phyloP scores from a whole-genome alignment of 1,284 basidiomycete genomes.

The Kalmanozyma brasiliensis region DNA sequence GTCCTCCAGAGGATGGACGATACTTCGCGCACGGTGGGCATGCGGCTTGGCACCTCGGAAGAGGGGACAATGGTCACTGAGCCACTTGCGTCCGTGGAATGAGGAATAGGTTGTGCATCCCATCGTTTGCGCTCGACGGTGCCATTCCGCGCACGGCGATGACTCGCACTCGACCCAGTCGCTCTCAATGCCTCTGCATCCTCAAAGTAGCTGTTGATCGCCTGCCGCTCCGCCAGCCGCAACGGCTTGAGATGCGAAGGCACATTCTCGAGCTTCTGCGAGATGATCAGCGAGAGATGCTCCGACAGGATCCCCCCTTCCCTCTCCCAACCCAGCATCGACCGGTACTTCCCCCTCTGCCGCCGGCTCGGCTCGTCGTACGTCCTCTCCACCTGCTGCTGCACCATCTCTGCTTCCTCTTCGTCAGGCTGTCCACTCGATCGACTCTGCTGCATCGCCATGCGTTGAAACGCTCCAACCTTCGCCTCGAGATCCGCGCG shows the following conservation, averaged over 20 bases:
- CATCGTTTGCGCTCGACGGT: slow-evolving; percentile 18
- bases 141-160: slow-evolving; percentile 17
- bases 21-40: slow-evolving; percentile 20
- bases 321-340: slow-evolving; percentile 34
- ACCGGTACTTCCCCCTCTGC: slow-evolving; percentile 23
- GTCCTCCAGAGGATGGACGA: slow-evolving; percentile 74
- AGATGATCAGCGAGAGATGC: slow-evolving; percentile 38
- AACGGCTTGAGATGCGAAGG: slow-evolving; percentile 42
- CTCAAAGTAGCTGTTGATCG: slow-evolving; percentile 31
- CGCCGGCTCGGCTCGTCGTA: slow-evolving; percentile 68
- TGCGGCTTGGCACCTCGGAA: not conserved
- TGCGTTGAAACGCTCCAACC: slow-evolving; percentile 13
- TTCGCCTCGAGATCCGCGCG: slow-evolving; percentile 76
- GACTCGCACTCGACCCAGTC: slow-evolving; percentile 29
- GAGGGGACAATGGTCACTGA: not conserved
- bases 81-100: not conserved
- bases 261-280: slow-evolving; percentile 23
- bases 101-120: not conserved
- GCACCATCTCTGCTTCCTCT: slow-evolving; percentile 69
- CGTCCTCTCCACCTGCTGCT: slow-evolving; percentile 14
- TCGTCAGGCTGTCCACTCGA: not conserved
- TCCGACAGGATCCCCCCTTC: slow-evolving; percentile 25
- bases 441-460: slow-evolving; percentile 23
- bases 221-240: slow-evolving; percentile 31
- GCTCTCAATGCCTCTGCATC: slow-evolving; percentile 37